Evolutionary conservation across 2,329 filamentous ascomycete species (phyloP), one percentile per base, ranked within the genome.

Genomic region (Xylaria sp.): DNA sequence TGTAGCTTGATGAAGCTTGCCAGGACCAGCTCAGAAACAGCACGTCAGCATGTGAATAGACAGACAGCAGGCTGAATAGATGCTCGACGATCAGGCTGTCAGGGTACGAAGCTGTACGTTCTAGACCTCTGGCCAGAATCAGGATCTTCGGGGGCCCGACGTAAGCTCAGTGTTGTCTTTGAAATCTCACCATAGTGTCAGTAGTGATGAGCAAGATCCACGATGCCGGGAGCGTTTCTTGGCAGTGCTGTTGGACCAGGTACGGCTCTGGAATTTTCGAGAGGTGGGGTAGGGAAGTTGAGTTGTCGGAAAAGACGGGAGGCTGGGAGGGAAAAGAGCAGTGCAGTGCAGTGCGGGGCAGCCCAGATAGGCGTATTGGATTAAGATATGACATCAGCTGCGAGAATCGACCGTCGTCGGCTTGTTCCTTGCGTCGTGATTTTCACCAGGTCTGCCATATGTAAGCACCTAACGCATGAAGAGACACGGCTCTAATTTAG

Each of bases 361-460:
- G 29, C 29, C 5, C 11, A 34, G 39, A n/a, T 24, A 34, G 20
- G 20, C 29, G 18, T 6, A 52, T 52, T 56, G 54, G 54, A n/a
- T 34, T 6, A 44, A 16, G 16, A 18, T 46, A 59, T 59, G 56
- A 59, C 56, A 53, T 55, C 50, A 50, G 37, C 38, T 17, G 44
- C 48, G 48, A 34, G 39, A 42, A 13, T 40, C 44, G 13, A 24
- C 39, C 44, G 11, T 39, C 20, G 16, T 9, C 29, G n/a, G 2
- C 24, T 42, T 44, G 51, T 54, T 34, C 55, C 51, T 52, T 57
- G 51, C 55, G 54, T 54, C 34, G 39, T 50, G 24, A 22, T 52
- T 46, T 48, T 24, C 19, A 4, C 41, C 39, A n/a, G n/a, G n/a
- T n/a, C n/a, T n/a, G n/a, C n/a, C n/a, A n/a, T n/a, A n/a, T n/a